phyloP scores from a whole-genome alignment of 208 protist genomes.

The Acanthamoeba royreba region DNA sequence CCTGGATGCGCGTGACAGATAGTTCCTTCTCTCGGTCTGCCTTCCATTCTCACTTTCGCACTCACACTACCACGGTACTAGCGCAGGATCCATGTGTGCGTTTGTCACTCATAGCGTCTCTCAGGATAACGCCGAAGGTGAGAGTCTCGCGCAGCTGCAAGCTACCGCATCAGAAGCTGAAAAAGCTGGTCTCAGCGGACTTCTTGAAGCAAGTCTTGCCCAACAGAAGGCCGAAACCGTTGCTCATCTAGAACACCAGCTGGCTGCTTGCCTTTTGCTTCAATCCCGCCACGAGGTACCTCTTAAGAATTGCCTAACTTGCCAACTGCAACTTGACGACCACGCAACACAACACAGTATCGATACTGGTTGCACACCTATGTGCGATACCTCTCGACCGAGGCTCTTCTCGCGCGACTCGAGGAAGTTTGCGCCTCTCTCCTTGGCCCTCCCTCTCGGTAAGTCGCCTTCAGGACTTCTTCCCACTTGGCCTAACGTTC shows the following conservation, averaged over 20 bases:
- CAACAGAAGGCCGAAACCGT: constrained; percentile 25
- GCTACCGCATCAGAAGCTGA: not conserved
- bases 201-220: not conserved
- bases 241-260: not conserved
- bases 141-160: not conserved
- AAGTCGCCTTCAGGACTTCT: not conserved
- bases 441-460: not conserved
- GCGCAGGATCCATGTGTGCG: not conserved
- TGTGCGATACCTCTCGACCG: not conserved
- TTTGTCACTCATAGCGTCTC: not conserved
- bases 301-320: no score
- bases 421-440: constrained; percentile 38
- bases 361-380: constrained; percentile 35
- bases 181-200: not conserved
- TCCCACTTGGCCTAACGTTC: not conserved
- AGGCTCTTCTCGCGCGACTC: not conserved
- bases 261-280: not conserved
- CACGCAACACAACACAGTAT: not conserved
- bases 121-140: not conserved
- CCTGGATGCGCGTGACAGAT: not conserved
- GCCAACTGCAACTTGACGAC: not conserved
- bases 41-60: not conserved
- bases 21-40: not conserved
- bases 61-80: not conserved
- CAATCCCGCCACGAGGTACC: not conserved